Evolutionary conservation across 2,329 filamentous ascomycete species (phyloP).

Genomic region (Bipolaris oryzae): DNA sequence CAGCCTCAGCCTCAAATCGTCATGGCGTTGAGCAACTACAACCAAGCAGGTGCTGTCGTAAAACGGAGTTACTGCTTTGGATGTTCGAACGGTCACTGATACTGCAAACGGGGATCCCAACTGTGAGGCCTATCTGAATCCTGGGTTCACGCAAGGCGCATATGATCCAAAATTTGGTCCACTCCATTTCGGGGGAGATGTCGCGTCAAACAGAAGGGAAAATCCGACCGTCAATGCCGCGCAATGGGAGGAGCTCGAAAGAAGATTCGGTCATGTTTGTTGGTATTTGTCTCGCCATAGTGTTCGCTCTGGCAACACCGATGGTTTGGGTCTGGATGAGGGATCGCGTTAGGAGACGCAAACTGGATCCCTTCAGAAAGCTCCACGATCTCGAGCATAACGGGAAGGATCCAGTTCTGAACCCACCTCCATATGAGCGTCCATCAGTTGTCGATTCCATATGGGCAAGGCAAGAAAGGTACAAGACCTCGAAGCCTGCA

Average conservation of each 20-base stretch:
- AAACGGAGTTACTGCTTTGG: not conserved
- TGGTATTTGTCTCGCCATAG: slow-evolving; percentile 3
- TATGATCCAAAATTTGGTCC: not conserved
- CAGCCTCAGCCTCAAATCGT: slow-evolving; percentile 8
- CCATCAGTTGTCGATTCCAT: slow-evolving; percentile 1
- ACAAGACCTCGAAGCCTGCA: slow-evolving; percentile 1
- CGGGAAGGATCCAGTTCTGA: not conserved
- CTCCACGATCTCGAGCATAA: slow-evolving; percentile 2
- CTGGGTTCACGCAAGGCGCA: not conserved
- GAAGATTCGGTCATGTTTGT: slow-evolving; percentile 1
- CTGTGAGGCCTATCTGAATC: not conserved
- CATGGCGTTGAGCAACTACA: not conserved
- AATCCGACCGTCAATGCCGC: not conserved
- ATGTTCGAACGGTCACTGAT: not conserved
- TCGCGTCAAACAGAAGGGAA: not conserved
- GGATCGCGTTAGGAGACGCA: slow-evolving; percentile 6
- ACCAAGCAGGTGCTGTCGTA: not conserved
- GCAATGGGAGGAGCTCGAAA: not conserved
- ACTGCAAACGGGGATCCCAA: not conserved
- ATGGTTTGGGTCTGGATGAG: slow-evolving; percentile 8
- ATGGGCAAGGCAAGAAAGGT: slow-evolving; percentile 6
- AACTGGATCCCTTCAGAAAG: slow-evolving; percentile 2
- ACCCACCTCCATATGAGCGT: slow-evolving; percentile 3
- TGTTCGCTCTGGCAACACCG: slow-evolving; percentile 1
- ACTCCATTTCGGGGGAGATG: not conserved